Conservation (phyloP, 176 grass and related monocot genomes). For the Triticum monococcum region DNA sequence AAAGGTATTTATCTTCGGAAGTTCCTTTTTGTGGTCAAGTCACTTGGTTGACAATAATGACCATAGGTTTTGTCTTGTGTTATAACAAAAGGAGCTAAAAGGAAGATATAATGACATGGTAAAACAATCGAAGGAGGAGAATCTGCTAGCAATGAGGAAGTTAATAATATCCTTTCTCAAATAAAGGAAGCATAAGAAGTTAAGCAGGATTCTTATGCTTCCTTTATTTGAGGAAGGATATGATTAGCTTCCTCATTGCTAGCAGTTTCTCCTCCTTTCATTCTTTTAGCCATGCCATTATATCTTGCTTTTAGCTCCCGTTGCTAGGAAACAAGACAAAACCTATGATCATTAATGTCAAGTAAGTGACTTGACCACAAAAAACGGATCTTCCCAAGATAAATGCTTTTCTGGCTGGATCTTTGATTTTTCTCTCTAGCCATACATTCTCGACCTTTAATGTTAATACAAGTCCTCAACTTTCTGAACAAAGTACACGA, state of each 20-base stretch:
- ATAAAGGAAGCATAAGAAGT: conserved; percentile 54
- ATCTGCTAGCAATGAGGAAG: conserved; percentile 32
- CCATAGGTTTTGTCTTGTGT: conserved; percentile 11
- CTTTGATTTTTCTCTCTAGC: conserved; percentile 36
- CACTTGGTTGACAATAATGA: neutral
- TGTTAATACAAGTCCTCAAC: neutral
- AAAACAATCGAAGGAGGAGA: conserved; percentile 24
- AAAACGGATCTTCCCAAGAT: neutral
- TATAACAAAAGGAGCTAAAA: conserved; percentile 62
- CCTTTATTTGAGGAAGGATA: conserved; percentile 62
- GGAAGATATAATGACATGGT: conserved; percentile 45
- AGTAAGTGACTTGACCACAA: neutral
- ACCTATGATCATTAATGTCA: neutral
- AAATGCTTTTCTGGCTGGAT: conserved; percentile 59
- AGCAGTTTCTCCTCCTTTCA: conserved; percentile 11
- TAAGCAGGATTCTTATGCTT: neutral
- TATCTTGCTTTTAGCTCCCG: conserved; percentile 61
- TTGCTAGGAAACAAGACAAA: conserved; percentile 39
- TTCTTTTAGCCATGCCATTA: conserved; percentile 36
- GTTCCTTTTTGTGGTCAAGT: neutral
- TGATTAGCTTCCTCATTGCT: conserved; percentile 38
- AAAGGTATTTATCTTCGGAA: conserved; percentile 44
- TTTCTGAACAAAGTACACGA: conserved; percentile 38
- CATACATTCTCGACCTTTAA: conserved; percentile 36
- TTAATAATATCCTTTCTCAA: conserved; percentile 50